phyloP scores from a whole-genome alignment of 108 stramenopile genomes.

The Discostella stelligeroides region DNA sequence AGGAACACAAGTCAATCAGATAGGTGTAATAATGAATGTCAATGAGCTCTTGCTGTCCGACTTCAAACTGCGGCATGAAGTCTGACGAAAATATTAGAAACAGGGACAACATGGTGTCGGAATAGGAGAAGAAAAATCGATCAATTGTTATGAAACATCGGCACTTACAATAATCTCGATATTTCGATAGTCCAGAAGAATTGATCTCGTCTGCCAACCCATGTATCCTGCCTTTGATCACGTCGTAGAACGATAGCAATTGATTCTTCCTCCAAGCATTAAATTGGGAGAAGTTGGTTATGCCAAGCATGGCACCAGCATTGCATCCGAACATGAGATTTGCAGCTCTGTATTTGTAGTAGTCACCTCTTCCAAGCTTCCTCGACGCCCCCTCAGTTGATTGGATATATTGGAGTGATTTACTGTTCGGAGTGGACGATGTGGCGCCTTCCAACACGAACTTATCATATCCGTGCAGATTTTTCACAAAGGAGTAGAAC shows the following conservation, averaged over 20 bases:
- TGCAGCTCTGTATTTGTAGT: slow-evolving; percentile 60
- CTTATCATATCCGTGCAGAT: slow-evolving; percentile 51
- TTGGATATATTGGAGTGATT: slow-evolving; percentile 43
- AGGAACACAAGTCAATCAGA: slow-evolving; percentile 51
- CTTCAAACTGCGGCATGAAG: slow-evolving; percentile 61
- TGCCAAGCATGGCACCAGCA: slow-evolving; percentile 46
- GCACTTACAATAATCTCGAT: slow-evolving; percentile 55
- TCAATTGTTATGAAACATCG: background rate
- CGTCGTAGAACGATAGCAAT: slow-evolving; percentile 49
- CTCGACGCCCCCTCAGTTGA: slow-evolving; percentile 43
- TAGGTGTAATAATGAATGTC: slow-evolving; percentile 59
- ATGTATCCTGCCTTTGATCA: slow-evolving; percentile 26
- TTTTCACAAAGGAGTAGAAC: slow-evolving; percentile 42
- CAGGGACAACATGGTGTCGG: background rate
- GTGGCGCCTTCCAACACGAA: slow-evolving; percentile 55
- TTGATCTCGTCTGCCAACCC: slow-evolving; percentile 30
- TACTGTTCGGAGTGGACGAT: slow-evolving; percentile 52
- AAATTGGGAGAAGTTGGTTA: slow-evolving; percentile 45
- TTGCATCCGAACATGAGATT: slow-evolving; percentile 63
- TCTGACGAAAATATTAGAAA: slow-evolving; percentile 19
- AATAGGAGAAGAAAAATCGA: background rate
- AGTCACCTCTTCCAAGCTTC: slow-evolving; percentile 47
- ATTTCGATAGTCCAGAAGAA: slow-evolving; percentile 27
- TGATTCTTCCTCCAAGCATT: slow-evolving; percentile 64
- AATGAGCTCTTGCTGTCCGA: slow-evolving; percentile 57